A percentile compares a stretch with the other conserved stretches of the same genome.
These are phyloP conservation scores for Phytophthora kernoviae DNA, from an alignment of 352 stramenopile genomes.

Conservation along the genomic window DNA sequence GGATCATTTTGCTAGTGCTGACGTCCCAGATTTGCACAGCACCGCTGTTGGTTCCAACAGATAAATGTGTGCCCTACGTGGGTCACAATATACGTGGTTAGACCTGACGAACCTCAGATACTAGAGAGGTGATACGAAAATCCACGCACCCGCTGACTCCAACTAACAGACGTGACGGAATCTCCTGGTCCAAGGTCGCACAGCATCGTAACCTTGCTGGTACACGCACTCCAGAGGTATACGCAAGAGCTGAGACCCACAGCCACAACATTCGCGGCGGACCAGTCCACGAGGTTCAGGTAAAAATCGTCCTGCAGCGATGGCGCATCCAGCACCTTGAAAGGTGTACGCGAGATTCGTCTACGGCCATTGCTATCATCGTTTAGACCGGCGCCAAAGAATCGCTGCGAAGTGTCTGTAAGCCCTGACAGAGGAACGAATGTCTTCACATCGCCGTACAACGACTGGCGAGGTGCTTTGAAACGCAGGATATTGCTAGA, in stretches of 20 bases:
- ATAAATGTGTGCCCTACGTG: constrained; percentile 87
- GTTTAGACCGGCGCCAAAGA: constrained; percentile 15
- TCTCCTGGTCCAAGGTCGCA: constrained; percentile 85
- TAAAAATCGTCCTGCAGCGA: constrained; percentile 98
- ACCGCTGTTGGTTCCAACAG: constrained; percentile 94
- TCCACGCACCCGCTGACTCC: constrained; percentile 84
- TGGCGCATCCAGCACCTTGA: constrained; percentile 98
- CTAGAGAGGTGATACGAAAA: neutral
- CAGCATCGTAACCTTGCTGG: constrained; percentile 93
- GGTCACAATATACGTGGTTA: constrained; percentile 6
- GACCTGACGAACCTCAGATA: neutral
- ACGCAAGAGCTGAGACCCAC: constrained; percentile 94
- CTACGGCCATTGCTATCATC: constrained; percentile 40
- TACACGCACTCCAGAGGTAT: constrained; percentile 95
- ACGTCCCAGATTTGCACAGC: constrained; percentile 97
- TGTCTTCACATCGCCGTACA: constrained; percentile 64
- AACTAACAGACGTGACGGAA: constrained; percentile 93
- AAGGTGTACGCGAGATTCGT: constrained; percentile 93
- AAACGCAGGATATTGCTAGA: constrained; percentile 80
- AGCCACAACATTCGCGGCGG: constrained; percentile 93
- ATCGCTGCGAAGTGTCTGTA: constrained; percentile 43
- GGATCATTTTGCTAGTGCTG: constrained; percentile 83
- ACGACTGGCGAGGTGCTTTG: constrained; percentile 62
- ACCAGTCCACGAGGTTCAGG: constrained; percentile 98
- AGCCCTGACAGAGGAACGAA: constrained; percentile 56